Base-by-base conservation (phyloP, 192 early-diverging fungal genomes). In the Coemansia umbellata region DNA sequence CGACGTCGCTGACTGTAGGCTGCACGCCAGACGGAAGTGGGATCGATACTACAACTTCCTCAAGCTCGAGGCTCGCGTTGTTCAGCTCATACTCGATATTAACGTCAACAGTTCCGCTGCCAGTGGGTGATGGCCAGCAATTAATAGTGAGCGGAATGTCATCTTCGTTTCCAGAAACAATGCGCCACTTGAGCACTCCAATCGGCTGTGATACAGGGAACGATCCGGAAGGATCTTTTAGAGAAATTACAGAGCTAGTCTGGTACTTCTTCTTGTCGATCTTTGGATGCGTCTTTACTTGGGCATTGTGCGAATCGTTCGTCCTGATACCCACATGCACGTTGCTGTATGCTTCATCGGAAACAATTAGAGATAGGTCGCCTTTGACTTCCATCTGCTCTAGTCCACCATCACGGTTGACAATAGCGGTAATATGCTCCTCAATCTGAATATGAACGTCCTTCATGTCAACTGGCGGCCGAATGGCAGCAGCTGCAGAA, bases 281-380 rank as follows among this genome's bases (percentile, higher is more conserved):
- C 59, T 99, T 91, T 17, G 96, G 96, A 63, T 99, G 96, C 9
- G 96, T 99, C 88, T 96, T 92, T 63, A 95, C 88, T 54, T 96
- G 93, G 33, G 92, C 80, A 58, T 64, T 76, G 30, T 76, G 58
- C 40, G 87, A 84, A 37, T 82, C 85, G 23, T 73, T 62, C 37
- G 80, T 78, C 11, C 60, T 45, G 11, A 98, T 59, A 3, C 71
- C 53, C 9, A 97, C 63, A 31, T 83, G 84, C 13, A 96, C 69
- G 36, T 75, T 80, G 31, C 82, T 72, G 31, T 66, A 73, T 24
- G 61, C 52, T 23, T 87, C 73, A 50, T 95, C 89, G 14, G 83
- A 75, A 24, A 98, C 82, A 53, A 84, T 81, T 11, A 99, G 77
- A 27, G 84, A 83, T 78, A 97, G 51, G 41, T 88, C 87, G 56